A percentile compares a stretch with the other conserved stretches of the same genome.
phyloP scores from a whole-genome alignment of 164 flowering plant species.

The Stephania cephalantha region DNA sequence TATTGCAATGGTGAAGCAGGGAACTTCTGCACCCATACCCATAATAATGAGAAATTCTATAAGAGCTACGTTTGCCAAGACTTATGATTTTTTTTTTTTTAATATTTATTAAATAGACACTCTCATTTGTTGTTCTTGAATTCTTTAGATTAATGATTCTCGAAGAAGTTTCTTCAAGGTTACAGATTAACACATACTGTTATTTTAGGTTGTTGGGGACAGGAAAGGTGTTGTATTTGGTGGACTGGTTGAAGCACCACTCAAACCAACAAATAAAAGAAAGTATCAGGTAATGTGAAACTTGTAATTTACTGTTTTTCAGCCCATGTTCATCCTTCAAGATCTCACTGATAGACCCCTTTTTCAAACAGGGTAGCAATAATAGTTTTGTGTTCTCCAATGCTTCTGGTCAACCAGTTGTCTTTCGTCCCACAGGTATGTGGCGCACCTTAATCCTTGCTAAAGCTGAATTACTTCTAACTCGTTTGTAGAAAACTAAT shows the following conservation, averaged over 20 bases:
- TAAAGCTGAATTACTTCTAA: too few relatives aligned
- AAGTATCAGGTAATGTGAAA: conserved; percentile 66
- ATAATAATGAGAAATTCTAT: background rate
- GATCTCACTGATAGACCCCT: conserved; percentile 10
- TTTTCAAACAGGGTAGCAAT: conserved; percentile 65
- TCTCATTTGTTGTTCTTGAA: background rate
- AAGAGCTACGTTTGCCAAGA: background rate
- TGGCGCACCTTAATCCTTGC: background rate
- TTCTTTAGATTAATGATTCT: background rate
- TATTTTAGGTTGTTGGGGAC: conserved; percentile 82
- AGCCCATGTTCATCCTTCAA: background rate
- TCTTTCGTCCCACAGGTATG: conserved; percentile 89
- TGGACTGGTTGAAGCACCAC: conserved; percentile 91
- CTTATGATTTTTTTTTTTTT: too few relatives aligned
- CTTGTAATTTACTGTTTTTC: background rate
- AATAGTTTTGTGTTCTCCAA: conserved; percentile 78
- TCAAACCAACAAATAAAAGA: conserved; percentile 55
- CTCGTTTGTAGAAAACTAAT: too few relatives aligned
- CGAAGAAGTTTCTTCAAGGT: background rate
- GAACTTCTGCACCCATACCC: background rate
- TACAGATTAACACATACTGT: background rate
- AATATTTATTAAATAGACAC: too few relatives aligned
- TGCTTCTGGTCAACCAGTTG: conserved; percentile 43
- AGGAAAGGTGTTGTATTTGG: conserved; percentile 86
- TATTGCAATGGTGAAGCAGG: background rate